Percentiles rank a stretch among this genome's conserved stretches.
phyloP scores from a whole-genome alignment of 805 yeast genomes.

The Spathaspora passalidarum region DNA sequence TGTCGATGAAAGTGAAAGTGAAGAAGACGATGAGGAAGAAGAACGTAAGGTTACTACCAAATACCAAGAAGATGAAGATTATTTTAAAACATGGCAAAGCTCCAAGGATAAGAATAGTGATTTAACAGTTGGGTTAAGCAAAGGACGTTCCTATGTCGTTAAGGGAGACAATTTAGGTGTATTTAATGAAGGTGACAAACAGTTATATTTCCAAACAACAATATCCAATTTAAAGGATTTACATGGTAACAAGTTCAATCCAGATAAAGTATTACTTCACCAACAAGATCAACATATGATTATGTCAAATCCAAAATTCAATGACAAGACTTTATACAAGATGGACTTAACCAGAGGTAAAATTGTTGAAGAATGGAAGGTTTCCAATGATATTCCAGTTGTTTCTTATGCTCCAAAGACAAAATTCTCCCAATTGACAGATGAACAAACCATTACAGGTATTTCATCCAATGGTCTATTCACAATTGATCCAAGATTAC shows the following conservation, averaged over 20 bases:
- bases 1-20: constrained; percentile 20
- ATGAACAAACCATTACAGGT: constrained; percentile 74
- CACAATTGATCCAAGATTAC: constrained; percentile 75
- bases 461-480: constrained; percentile 63
- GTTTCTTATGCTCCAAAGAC: constrained; percentile 65
- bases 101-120: constrained; percentile 52
- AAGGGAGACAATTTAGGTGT: constrained; percentile 81
- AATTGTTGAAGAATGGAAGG: constrained; percentile 83
- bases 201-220: constrained; percentile 62
- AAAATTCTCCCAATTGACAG: constrained; percentile 71
- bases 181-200: constrained; percentile 56
- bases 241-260: constrained; percentile 48
- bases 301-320: constrained; percentile 50
- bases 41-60: constrained; percentile 16
- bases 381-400: constrained; percentile 46
- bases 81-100: constrained; percentile 15
- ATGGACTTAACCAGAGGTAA: constrained; percentile 81
- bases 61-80: constrained; percentile 36
- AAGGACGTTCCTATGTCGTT: constrained; percentile 73
- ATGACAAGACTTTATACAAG: constrained; percentile 49
- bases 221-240: constrained; percentile 56
- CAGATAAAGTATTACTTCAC: constrained; percentile 72
- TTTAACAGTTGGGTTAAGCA: constrained; percentile 66
- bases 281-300: constrained; percentile 68
- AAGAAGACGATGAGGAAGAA: constrained; percentile 21